Evolutionary conservation across 371 early-diverging fungal species (phyloP), one percentile per base, ranked within the genome.

Genomic region (Rhizopus arrhizus): DNA sequence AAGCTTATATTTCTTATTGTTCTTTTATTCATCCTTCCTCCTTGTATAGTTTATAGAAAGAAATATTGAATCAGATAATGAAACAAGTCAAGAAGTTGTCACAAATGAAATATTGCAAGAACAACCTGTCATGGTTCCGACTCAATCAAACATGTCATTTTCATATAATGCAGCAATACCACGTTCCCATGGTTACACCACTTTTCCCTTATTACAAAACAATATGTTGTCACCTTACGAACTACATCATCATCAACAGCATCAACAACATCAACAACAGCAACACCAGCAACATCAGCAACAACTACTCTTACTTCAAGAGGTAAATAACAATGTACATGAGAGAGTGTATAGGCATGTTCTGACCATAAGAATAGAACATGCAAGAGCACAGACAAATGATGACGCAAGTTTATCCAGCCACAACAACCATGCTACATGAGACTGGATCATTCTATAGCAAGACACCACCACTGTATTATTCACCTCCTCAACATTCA

Each of bases 101-200:
- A 59, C 32, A 15, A 6, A 11, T 22, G 34, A 32, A 29, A 43
- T 12, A n/a, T 43, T 43, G n/a, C 8, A 9, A 5, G 13, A 43
- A 43, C 43, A 43, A 15, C 12, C 43, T 43, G 15, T 43, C 43
- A 61, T 61, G 66, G 66, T 53, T 38, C 63, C 63, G 31, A 58
- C 63, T 52, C 63, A 63, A 43, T 38, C 58, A 9, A 57, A 53
- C 58, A 58, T 63, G 63, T 34, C 63, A 61, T 55, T 61, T 54
- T 48, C 61, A 38, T 56, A 51, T 49, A 57, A 41, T 52, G 36
- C 64, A 52, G 32, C 58, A 52, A 34, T 33, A 50, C 29, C 50
- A 28, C 29, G 50, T 33, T 33, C 54, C 29, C 51, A 46, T 53
- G 35, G 49, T 53, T 51, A 22, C 59, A 59, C 32, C 28, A 57